A percentile compares a stretch with the other conserved stretches of the same genome.
Conservation (phyloP, 257 asterid species). For the Fraxinus pennsylvanica region DNA sequence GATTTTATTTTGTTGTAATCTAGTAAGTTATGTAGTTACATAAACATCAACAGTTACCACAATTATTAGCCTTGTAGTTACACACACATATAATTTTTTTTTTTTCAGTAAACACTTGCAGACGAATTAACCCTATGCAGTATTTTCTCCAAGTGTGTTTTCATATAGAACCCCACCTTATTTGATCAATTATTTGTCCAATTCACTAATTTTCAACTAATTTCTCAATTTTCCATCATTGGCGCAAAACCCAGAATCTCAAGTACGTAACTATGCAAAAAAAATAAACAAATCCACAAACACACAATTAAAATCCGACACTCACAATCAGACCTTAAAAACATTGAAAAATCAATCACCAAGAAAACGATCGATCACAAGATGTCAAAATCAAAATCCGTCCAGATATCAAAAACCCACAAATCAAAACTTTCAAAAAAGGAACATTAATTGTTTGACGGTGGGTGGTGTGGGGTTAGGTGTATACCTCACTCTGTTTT, state of each 20-base stretch:
- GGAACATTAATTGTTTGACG: background rate
- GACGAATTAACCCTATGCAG: background rate
- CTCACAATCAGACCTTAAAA: background rate
- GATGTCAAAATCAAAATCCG: background rate
- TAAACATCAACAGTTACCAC: background rate
- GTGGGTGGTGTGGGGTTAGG: background rate
- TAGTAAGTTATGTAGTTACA: background rate
- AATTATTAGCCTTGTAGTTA: background rate
- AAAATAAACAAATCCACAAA: background rate
- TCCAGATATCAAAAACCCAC: background rate
- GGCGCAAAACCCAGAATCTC: background rate
- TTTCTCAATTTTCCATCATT: background rate
- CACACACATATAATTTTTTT: background rate
- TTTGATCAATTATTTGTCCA: background rate
- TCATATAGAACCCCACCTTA: background rate
- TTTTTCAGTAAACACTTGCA: background rate
- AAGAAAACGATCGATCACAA: background rate
- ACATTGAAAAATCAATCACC: background rate
- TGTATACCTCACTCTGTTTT: conserved; percentile 24
- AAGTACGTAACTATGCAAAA: background rate
- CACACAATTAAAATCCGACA: background rate
- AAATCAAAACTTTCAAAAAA: background rate
- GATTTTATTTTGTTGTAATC: background rate
- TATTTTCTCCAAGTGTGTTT: background rate
- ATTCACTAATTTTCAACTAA: background rate